phyloP scores from a whole-genome alignment of 2,329 filamentous ascomycete species.

The Thermochaetoides dissita region DNA sequence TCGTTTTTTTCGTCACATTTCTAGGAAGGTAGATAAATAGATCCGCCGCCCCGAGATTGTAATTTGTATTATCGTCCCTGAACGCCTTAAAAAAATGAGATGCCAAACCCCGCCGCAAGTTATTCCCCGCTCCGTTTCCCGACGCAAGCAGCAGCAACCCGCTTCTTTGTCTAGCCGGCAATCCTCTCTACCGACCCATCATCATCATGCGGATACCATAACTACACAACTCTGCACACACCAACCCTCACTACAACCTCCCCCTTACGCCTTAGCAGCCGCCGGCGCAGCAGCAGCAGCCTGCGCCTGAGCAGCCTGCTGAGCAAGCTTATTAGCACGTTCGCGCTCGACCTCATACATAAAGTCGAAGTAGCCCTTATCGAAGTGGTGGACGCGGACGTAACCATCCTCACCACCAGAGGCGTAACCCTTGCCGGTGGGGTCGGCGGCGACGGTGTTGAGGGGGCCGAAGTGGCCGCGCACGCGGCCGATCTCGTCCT shows the following conservation, averaged over 20 bases:
- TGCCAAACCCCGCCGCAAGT: too few relatives aligned
- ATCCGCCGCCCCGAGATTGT: too few relatives aligned
- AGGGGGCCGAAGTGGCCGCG: constrained; percentile 75
- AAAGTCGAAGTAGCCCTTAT: constrained; percentile 98
- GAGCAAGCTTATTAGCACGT: constrained; percentile 32
- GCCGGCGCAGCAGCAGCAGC: constrained; percentile 25
- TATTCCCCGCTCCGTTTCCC: too few relatives aligned
- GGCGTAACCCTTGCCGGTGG: constrained; percentile 81
- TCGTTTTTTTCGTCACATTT: too few relatives aligned
- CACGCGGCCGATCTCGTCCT: constrained; percentile 95
- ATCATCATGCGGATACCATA: neutral
- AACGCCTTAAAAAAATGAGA: too few relatives aligned
- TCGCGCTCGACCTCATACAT: constrained; percentile 97
- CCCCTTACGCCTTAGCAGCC: too few relatives aligned
- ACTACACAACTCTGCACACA: neutral
- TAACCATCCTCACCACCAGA: constrained; percentile 97
- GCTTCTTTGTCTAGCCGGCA: too few relatives aligned
- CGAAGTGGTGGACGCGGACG: constrained; percentile 95
- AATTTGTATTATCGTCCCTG: too few relatives aligned
- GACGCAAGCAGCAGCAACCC: too few relatives aligned
- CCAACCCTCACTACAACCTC: neutral
- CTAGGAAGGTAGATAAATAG: too few relatives aligned
- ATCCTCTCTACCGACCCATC: too few relatives aligned
- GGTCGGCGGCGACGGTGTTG: constrained; percentile 91
- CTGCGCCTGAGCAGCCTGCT: constrained; percentile 1